Evolutionary conservation across 257 asterid species (phyloP).

Genomic region (Cordia subcordata): DNA sequence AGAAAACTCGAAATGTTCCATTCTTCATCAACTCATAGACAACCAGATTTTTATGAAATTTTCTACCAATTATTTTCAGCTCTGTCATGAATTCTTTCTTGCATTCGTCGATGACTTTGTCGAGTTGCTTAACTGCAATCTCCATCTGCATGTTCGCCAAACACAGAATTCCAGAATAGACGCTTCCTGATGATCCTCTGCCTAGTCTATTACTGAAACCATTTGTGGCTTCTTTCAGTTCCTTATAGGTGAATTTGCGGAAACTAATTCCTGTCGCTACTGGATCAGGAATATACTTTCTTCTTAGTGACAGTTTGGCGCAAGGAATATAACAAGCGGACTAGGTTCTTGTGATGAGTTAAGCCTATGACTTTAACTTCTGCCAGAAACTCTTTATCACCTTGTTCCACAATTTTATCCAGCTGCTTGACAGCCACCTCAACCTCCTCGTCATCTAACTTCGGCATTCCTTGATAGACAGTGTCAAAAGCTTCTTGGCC

Average conservation of each 20-base stretch:
- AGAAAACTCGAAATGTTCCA: constrained; percentile 9
- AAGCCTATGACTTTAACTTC: constrained; percentile 45
- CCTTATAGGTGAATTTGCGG: constrained; percentile 6
- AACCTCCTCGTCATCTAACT: constrained; percentile 21
- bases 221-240: constrained; percentile 10
- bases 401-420: constrained; percentile 24
- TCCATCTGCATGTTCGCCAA: not conserved
- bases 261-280: constrained; percentile 5
- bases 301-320: not conserved
- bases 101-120: constrained; percentile 2
- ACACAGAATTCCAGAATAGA: constrained; percentile 9
- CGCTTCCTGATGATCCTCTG: constrained; percentile 14
- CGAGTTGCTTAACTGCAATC: constrained; percentile 13
- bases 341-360: constrained; percentile 64
- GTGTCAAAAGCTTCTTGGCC: constrained; percentile 51
- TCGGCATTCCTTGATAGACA: constrained; percentile 42
- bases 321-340: constrained; percentile 19
- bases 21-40: constrained; percentile 23
- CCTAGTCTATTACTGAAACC: constrained; percentile 17
- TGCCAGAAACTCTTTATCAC: constrained; percentile 44
- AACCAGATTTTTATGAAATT: constrained; percentile 20
- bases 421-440: constrained; percentile 51
- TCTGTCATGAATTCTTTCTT: constrained; percentile 16
- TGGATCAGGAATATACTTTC: not conserved
- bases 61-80: constrained; percentile 9